Percentiles rank a stretch among this genome's conserved stretches.
phyloP scores from a whole-genome alignment of 352 stramenopile species.

The Phytopythium chamaehyphon region DNA sequence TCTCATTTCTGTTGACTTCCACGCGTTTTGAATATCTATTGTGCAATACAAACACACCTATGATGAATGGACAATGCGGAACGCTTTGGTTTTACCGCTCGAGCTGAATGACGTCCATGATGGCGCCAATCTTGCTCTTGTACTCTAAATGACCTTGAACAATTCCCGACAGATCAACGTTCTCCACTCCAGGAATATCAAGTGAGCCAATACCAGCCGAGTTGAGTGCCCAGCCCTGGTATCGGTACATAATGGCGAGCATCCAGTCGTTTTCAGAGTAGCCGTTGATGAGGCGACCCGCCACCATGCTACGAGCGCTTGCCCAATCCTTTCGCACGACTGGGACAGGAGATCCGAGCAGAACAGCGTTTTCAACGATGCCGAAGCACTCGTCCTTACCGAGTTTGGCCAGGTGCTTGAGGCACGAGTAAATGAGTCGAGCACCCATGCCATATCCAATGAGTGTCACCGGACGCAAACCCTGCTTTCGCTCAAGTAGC shows the following conservation, averaged over 20 bases:
- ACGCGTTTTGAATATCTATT: background rate
- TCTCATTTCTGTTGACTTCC: background rate
- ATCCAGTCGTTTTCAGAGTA: conserved; percentile 91
- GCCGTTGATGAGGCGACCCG: conserved; percentile 87
- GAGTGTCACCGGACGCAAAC: conserved; percentile 82
- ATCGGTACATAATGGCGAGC: conserved; percentile 89
- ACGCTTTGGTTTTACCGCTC: conserved; percentile 21
- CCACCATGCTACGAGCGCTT: conserved; percentile 63
- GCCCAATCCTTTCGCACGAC: conserved; percentile 61
- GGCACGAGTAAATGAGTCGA: conserved; percentile 84
- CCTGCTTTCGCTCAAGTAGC: conserved; percentile 63
- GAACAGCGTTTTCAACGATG: conserved; percentile 86
- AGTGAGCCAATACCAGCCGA: conserved; percentile 70
- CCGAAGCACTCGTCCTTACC: conserved; percentile 54
- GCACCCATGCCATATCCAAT: conserved; percentile 89
- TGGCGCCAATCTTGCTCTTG: conserved; percentile 84
- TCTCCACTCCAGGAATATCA: conserved; percentile 68
- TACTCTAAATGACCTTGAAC: conserved; percentile 85
- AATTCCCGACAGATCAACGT: conserved; percentile 77
- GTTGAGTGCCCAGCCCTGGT: conserved; percentile 78
- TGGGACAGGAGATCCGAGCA: conserved; percentile 80
- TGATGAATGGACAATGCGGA: background rate
- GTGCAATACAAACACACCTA: background rate
- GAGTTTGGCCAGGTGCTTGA: conserved; percentile 79
- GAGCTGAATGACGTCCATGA: conserved; percentile 72